Evolutionary conservation across 352 stramenopile genomes (phyloP), one percentile per base, ranked within the genome.

Genomic region (Albugo laibachii): DNA sequence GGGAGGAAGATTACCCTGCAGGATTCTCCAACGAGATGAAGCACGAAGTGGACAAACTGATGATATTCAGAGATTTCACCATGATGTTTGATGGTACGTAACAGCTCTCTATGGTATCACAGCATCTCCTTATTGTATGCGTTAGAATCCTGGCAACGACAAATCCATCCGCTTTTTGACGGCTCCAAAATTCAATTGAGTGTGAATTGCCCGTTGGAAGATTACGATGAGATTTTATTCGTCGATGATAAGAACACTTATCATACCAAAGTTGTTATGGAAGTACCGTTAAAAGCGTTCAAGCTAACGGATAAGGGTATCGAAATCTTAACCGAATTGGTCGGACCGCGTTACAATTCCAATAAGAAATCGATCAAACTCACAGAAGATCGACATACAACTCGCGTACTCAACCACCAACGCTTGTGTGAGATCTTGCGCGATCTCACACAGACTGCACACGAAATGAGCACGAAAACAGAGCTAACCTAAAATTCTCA

Each of bases 361-460:
- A 43, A 43, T 3, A 57, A 57, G 27, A 65, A 80, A 48, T 54
- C 63, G 47, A 59, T 87, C 57, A 87, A 87, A 61, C 63, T 87
- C 48, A 63, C 69, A 34, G 75, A 87, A 54, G 75, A 87, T 60
- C 69, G 70, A 39, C 84, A 84, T 66, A 56, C 61, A 27, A 79
- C 61, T 50, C 75, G 75, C 47, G 72, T 87, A 52, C 65, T 68
- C 60, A 87, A 87, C 66, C 75, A 87, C 68, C 84, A 87, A 65
- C 69, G 75, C 13, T 64, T 87, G 49, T 87, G 75, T 54, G 75
- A 83, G 48, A 79, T 87, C 52, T 59, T 87, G 55, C 71, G 63
- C 41, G 72, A 87, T 43, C 61, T 87, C 21, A 83, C 74, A 36
- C 53, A 75, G 52, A 76, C 71, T 20, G 66, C 74, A n/a, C 58